A percentile compares a stretch with the other conserved stretches of the same genome.
Evolutionary conservation across 2,329 filamentous ascomycete genomes (phyloP).

Genomic region (Aureobasidium zeae): DNA sequence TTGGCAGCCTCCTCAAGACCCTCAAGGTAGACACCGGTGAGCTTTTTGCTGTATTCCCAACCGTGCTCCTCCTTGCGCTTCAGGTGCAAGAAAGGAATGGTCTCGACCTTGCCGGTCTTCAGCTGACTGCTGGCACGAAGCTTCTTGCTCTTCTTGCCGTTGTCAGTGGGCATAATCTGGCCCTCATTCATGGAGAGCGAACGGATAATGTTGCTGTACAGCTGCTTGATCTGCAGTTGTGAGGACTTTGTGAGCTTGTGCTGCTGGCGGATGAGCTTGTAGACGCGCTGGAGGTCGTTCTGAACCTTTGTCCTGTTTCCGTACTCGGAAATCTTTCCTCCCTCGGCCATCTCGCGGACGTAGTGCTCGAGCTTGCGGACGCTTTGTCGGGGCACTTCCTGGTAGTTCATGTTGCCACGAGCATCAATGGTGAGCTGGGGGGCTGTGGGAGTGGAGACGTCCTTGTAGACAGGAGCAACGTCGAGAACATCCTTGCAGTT

Average conservation of each 20-base stretch:
- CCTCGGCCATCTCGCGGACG: slow-evolving; percentile 95
- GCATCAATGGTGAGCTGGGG: slow-evolving; percentile 88
- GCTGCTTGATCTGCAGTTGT: slow-evolving; percentile 87
- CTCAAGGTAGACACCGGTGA: slow-evolving; percentile 87
- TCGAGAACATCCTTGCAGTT: slow-evolving; percentile 92
- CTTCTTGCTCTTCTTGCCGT: slow-evolving; percentile 54
- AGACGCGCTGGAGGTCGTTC: slow-evolving; percentile 86
- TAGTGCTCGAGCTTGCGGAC: slow-evolving; percentile 98
- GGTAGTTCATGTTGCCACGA: slow-evolving; percentile 84
- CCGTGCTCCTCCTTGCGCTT: slow-evolving; percentile 90
- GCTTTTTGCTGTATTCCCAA: slow-evolving; percentile 99
- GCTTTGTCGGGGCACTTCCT: slow-evolving; percentile 76
- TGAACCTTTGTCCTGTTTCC: slow-evolving; percentile 97
- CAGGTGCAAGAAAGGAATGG: slow-evolving; percentile 92
- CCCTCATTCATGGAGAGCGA: slow-evolving; percentile 96
- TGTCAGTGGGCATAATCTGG: slow-evolving; percentile 87
- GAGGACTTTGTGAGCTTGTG: slow-evolving; percentile 95
- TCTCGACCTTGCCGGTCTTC: slow-evolving; percentile 86
- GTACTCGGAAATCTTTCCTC: slow-evolving; percentile 97
- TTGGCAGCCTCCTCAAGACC: slow-evolving; percentile 82
- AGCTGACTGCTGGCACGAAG: slow-evolving; percentile 43
- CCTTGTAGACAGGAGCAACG: slow-evolving; percentile 83
- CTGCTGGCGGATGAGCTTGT: slow-evolving; percentile 97
- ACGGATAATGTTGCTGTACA: slow-evolving; percentile 90
- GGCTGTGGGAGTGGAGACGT: slow-evolving; percentile 84